Percentiles rank a stretch among this genome's conserved stretches.
Conservation (phyloP, 805 yeast species). For the Cyberlindnera sargentensis region DNA sequence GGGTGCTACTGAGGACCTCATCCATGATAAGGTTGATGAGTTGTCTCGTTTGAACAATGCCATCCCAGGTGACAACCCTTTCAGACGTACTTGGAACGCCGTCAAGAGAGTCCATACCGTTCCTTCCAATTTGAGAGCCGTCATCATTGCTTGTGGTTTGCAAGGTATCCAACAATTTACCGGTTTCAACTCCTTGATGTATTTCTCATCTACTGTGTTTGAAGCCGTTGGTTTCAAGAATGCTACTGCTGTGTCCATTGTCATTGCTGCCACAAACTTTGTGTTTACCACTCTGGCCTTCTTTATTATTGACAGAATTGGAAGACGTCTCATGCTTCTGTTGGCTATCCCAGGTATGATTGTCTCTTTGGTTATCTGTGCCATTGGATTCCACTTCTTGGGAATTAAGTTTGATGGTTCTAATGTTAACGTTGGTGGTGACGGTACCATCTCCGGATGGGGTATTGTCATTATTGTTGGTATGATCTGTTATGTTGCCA, state of each 20-base stretch:
- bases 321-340: slow-evolving; percentile 77
- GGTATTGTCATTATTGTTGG: slow-evolving; percentile 80
- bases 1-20: slow-evolving; percentile 54
- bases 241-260: slow-evolving; percentile 90
- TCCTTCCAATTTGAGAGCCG: slow-evolving; percentile 82
- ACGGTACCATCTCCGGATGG: slow-evolving; percentile 59
- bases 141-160: slow-evolving; percentile 83
- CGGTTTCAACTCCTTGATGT: slow-evolving; percentile 95
- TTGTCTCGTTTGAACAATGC: slow-evolving; percentile 41
- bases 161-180: slow-evolving; percentile 97
- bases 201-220: slow-evolving; percentile 88
- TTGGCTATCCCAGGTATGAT: slow-evolving; percentile 85
- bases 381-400: slow-evolving; percentile 87
- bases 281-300: slow-evolving; percentile 82
- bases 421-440: slow-evolving; percentile 31
- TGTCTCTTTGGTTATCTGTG: slow-evolving; percentile 65
- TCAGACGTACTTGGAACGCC: slow-evolving; percentile 50
- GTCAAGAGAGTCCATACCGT: slow-evolving; percentile 55
- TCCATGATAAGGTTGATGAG: slow-evolving; percentile 63
- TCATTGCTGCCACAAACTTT: slow-evolving; percentile 92
- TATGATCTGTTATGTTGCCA: slow-evolving; percentile 83
- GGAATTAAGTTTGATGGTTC: slow-evolving; percentile 50
- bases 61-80: slow-evolving; percentile 40
- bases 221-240: slow-evolving; percentile 83
- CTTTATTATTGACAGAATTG: slow-evolving; percentile 78